phyloP scores from a whole-genome alignment of 2,329 filamentous ascomycete genomes.

The Fusarium succisae region DNA sequence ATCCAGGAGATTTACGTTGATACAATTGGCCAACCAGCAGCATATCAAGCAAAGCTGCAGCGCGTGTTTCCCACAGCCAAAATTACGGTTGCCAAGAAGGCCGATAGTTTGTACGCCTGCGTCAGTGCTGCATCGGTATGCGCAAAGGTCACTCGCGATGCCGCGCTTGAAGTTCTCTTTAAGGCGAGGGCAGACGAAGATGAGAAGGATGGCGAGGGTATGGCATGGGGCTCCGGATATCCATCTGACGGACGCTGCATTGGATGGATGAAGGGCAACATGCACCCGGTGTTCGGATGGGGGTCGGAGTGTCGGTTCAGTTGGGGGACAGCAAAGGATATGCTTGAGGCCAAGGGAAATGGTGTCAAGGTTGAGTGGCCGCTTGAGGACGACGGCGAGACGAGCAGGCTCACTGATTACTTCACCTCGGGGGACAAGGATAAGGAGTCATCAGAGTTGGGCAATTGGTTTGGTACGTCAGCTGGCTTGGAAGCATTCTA shows the following conservation, averaged over 20 bases:
- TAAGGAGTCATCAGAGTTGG: slow-evolving; percentile 70
- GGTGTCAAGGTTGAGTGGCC: slow-evolving; percentile 87
- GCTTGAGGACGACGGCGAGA: slow-evolving; percentile 73
- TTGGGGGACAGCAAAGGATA: slow-evolving; percentile 94
- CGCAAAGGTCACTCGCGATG: slow-evolving; percentile 95
- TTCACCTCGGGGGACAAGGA: slow-evolving; percentile 61
- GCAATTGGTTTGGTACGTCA: slow-evolving; percentile 83
- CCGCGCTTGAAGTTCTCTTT: slow-evolving; percentile 83
- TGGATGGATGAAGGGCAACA: slow-evolving; percentile 82
- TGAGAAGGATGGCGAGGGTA: slow-evolving; percentile 51
- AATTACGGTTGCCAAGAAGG: slow-evolving; percentile 87
- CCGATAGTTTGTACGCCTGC: slow-evolving; percentile 89
- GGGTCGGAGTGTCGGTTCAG: slow-evolving; percentile 92
- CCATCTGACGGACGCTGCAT: slow-evolving; percentile 86
- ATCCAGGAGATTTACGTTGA: slow-evolving; percentile 93
- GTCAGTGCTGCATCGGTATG: slow-evolving; percentile 94
- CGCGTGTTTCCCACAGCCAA: slow-evolving; percentile 80
- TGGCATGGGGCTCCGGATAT: slow-evolving; percentile 90
- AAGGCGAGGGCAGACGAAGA: slow-evolving; percentile 52
- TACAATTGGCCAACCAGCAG: slow-evolving; percentile 84
- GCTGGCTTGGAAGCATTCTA: slow-evolving; percentile 77
- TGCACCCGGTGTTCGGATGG: slow-evolving; percentile 97
- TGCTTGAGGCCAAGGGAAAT: slow-evolving; percentile 79
- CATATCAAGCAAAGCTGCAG: slow-evolving; percentile 87
- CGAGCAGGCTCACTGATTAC: slow-evolving; percentile 79